Conservation (phyloP, 2,329 filamentous ascomycete genomes). For the Mycocentrospora acerina region DNA sequence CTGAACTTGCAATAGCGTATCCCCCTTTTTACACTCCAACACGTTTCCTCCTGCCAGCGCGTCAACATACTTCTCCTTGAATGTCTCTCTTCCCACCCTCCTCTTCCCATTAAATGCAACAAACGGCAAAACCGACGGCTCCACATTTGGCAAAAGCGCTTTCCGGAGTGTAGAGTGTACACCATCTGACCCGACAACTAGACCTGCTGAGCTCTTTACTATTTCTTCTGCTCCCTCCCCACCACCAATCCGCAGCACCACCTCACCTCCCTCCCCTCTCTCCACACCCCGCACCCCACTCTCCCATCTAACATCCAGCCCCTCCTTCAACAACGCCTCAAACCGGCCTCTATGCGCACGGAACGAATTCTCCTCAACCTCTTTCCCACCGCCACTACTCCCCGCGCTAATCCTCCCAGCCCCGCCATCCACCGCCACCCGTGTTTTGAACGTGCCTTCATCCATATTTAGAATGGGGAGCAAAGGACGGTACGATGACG, state of each 20-base stretch:
- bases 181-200: constrained; percentile 43
- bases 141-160: constrained; percentile 20
- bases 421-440: constrained; percentile 35
- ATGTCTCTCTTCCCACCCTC: constrained; percentile 23
- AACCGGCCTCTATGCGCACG: constrained; percentile 41
- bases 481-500: constrained; percentile 33
- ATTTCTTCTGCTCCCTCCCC: constrained; percentile 7
- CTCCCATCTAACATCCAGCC: constrained; percentile 40
- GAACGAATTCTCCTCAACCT: constrained; percentile 20
- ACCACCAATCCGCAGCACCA: constrained; percentile 11
- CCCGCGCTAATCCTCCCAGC: constrained; percentile 23
- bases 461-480: constrained; percentile 35
- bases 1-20: constrained; percentile 23
- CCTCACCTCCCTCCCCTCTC: constrained; percentile 1
- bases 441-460: constrained; percentile 30
- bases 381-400: constrained; percentile 8
- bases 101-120: constrained; percentile 37
- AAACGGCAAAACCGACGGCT: constrained; percentile 39
- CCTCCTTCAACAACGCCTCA: constrained; percentile 39
- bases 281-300: constrained; percentile 21
- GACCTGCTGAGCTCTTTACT: constrained; percentile 5
- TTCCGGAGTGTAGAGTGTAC: constrained; percentile 39
- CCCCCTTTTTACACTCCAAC: constrained; percentile 21
- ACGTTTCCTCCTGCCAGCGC: constrained; percentile 19
- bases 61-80: constrained; percentile 13